Conservation (phyloP, 192 early-diverging fungal species). For the Backusella morwellensis region DNA sequence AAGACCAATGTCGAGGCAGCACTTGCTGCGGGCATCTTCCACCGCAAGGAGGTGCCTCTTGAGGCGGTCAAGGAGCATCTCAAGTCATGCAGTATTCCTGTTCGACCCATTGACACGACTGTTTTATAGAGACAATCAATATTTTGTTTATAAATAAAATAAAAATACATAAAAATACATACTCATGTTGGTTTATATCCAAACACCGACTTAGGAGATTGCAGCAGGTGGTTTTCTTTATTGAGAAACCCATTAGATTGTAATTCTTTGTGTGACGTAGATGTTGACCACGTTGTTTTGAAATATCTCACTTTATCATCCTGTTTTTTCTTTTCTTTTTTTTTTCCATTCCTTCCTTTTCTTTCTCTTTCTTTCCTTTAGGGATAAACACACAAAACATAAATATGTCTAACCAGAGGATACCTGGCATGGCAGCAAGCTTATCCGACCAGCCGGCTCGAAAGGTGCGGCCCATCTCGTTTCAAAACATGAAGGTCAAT, state of each 20-base stretch:
- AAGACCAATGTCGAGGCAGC: conserved; percentile 91
- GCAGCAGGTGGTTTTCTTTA: conserved; percentile 14
- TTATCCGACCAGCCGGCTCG: conserved; percentile 1
- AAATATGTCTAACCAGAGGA: conserved; percentile 1
- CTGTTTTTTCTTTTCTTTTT: neutral
- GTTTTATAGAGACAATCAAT: neutral
- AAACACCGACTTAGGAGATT: neutral
- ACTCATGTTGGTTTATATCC: neutral
- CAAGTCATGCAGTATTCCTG: conserved; percentile 43
- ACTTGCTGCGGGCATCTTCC: conserved; percentile 98
- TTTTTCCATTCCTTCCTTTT: neutral
- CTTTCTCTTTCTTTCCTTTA: neutral
- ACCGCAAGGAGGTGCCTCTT: conserved; percentile 92
- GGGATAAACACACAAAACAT: neutral
- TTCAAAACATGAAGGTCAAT: conserved; percentile 17
- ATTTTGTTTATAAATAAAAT: neutral
- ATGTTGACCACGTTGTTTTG: conserved; percentile 12
- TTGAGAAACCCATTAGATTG: conserved; percentile 8
- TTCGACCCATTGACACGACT: conserved; percentile 43
- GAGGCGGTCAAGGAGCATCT: conserved; percentile 79
- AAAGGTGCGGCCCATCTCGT: conserved; percentile 16
- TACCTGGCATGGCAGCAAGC: conserved; percentile 13
- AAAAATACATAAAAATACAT: neutral
- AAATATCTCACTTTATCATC: neutral
- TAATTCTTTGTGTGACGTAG: conserved; percentile 12